Evolutionary conservation across 768 basidiomycete species (phyloP).

Genomic region (Leccinum fibrillosum): DNA sequence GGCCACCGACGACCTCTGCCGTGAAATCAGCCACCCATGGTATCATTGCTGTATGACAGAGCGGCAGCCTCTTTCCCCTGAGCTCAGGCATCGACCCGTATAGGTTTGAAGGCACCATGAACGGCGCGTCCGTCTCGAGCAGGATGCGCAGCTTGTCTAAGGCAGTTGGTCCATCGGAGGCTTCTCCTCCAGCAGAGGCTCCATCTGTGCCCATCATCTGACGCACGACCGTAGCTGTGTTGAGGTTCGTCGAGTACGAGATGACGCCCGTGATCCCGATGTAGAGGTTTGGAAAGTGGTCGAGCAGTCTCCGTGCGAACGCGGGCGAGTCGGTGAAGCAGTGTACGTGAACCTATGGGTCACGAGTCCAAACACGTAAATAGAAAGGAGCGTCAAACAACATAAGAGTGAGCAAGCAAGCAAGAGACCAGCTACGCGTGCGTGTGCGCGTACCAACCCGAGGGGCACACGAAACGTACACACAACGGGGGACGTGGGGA

Average conservation of each 20-base stretch:
- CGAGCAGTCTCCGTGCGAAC: conserved; percentile 67
- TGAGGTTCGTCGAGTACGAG: conserved; percentile 70
- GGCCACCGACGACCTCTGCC: conserved; percentile 37
- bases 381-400: not conserved
- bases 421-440: not conserved
- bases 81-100: conserved; percentile 50
- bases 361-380: not conserved
- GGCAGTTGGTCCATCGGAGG: not conserved
- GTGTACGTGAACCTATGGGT: conserved; percentile 71
- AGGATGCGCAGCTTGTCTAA: conserved; percentile 45
- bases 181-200: not conserved
- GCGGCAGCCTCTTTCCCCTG: conserved; percentile 56
- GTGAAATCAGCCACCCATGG: conserved; percentile 84
- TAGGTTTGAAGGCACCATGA: conserved; percentile 78
- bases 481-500: not conserved
- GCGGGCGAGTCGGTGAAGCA: conserved; percentile 84
- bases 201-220: conserved; percentile 38
- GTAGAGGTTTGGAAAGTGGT: conserved; percentile 76
- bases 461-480: not conserved
- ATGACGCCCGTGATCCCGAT: conserved; percentile 88
- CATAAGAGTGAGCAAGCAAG: not conserved
- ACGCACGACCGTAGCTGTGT: conserved; percentile 67
- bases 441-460: not conserved
- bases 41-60: conserved; percentile 79
- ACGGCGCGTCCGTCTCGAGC: conserved; percentile 86